Conservation (phyloP, 192 early-diverging fungal species). For the Podochytrium sp. region DNA sequence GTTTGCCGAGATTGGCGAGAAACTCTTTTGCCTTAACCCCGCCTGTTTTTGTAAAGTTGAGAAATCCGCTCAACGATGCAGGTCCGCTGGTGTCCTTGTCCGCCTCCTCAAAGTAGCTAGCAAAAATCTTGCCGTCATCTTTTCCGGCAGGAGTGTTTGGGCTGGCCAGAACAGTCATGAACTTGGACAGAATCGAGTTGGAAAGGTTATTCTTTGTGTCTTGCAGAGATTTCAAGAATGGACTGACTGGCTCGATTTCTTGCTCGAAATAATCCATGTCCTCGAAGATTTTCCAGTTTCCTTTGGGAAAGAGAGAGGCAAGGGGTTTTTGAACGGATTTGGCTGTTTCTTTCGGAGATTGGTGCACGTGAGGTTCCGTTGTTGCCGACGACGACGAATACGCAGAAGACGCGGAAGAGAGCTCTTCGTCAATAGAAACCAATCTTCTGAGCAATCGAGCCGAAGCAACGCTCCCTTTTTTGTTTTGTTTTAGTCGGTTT, state of each 20-base stretch:
- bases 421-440: constrained; percentile 13
- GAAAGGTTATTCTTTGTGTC: background rate
- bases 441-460: constrained; percentile 9
- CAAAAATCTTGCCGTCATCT: constrained; percentile 2
- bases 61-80: background rate
- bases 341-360: background rate
- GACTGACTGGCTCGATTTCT: background rate
- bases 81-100: background rate
- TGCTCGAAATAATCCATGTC: background rate
- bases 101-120: background rate
- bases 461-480: constrained; percentile 11
- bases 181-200: background rate
- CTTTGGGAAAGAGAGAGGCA: background rate
- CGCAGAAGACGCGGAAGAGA: too few relatives aligned
- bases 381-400: too few relatives aligned
- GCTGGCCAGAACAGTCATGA: background rate
- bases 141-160: background rate
- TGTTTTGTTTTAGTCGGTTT: background rate
- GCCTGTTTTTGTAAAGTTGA: background rate
- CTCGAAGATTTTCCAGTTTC: background rate
- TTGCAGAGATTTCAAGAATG: background rate
- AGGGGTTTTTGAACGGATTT: background rate
- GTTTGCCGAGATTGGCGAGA: background rate
- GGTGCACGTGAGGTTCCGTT: too few relatives aligned
- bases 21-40: background rate